Conservation (phyloP, 192 early-diverging fungal species). For the Backusella tarrabulga region DNA sequence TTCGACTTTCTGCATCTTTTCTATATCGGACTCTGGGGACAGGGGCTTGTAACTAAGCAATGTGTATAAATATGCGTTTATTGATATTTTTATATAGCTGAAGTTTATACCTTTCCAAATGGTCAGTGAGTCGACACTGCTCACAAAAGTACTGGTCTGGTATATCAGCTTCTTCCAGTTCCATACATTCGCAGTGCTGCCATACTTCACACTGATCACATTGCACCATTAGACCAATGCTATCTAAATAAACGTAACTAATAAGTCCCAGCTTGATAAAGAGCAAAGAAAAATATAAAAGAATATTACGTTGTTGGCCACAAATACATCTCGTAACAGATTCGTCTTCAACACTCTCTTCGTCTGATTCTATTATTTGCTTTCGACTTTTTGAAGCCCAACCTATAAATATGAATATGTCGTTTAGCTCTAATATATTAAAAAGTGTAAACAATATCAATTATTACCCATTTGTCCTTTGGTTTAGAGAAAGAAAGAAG, state of each 20-base stretch:
- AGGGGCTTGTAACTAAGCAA: not conserved
- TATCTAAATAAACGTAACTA: conserved; percentile 24
- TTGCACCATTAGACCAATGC: conserved; percentile 84
- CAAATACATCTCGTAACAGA: conserved; percentile 55
- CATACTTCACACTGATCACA: conserved; percentile 92
- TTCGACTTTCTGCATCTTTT: not conserved
- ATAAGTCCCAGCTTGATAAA: not conserved
- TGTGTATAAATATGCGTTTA: not conserved
- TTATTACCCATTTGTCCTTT: conserved; percentile 12
- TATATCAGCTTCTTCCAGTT: conserved; percentile 71
- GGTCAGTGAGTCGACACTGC: conserved; percentile 79
- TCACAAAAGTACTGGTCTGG: conserved; percentile 95
- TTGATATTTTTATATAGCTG: not conserved
- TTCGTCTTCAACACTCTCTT: conserved; percentile 45
- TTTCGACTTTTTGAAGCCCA: not conserved
- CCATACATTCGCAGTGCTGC: conserved; percentile 95
- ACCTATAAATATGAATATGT: not conserved
- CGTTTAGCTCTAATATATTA: not conserved
- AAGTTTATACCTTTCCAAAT: conserved; percentile 47
- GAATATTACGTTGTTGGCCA: conserved; percentile 45
- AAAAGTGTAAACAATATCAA: not conserved
- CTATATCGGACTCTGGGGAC: not conserved
- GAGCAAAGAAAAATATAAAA: not conserved
- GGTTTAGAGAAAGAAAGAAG: not conserved
- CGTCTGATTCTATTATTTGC: conserved; percentile 31